Conservation (phyloP, 495 filamentous ascomycete species). For the Neurospora pannonica region DNA sequence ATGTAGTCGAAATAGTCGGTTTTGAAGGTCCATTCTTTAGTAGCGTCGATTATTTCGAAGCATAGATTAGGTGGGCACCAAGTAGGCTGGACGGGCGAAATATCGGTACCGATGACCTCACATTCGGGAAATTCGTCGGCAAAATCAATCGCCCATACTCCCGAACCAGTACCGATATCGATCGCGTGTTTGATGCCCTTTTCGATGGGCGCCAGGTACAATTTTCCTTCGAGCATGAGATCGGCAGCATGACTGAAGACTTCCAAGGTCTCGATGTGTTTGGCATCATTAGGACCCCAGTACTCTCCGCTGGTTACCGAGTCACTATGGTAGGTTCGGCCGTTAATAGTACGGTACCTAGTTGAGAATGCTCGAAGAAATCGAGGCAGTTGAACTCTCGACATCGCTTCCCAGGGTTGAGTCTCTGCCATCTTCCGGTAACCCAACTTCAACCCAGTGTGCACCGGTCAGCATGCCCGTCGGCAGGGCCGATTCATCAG, state of each 20-base stretch:
- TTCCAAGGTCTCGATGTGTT: neutral
- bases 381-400: conserved; percentile 28
- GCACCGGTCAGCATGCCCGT: too few species aligned
- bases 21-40: conserved; percentile 43
- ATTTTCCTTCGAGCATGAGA: neutral
- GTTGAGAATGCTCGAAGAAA: conserved; percentile 33
- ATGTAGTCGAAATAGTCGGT: conserved; percentile 43
- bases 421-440: neutral
- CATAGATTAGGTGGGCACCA: conserved; percentile 46
- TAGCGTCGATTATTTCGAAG: conserved; percentile 46
- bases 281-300: neutral
- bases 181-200: neutral
- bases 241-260: neutral
- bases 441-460: neutral
- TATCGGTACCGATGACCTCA: conserved; percentile 38
- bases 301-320: neutral
- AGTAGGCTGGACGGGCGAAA: conserved; percentile 43
- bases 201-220: neutral
- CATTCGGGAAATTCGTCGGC: conserved; percentile 12
- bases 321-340: conserved; percentile 27
- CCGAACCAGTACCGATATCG: conserved; percentile 17
- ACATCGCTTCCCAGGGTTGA: neutral
- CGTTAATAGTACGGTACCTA: conserved; percentile 31
- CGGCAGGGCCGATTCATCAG: too few species aligned
- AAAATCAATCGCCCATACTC: conserved; percentile 20